Evolutionary conservation across 2,329 filamentous ascomycete species (phyloP), one percentile per base, ranked within the genome.

Genomic region (Botrytis porri): DNA sequence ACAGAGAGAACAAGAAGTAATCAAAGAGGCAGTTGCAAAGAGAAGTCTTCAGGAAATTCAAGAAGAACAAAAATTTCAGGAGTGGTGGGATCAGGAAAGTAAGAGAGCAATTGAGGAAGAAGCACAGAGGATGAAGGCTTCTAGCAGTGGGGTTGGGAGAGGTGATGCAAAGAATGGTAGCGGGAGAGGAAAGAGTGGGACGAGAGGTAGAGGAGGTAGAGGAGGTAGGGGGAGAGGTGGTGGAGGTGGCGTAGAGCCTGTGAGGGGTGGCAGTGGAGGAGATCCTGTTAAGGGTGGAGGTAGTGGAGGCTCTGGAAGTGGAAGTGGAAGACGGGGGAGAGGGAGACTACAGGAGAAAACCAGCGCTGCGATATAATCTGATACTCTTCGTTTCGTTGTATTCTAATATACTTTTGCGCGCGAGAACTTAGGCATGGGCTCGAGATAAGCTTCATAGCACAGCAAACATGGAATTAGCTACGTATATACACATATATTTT

Each of bases 81-180:
- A 97, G 81, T 97, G 95, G 94, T 97, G 94, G 94, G 93, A 97
- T 77, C 90, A 92, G 75, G 95, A 97, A 82, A 94, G 91, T 78
- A 87, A 87, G 74, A 86, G 92, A 41, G 88, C 92, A 54, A 90
- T 91, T 76, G 78, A 80, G 72, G 77, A 79, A 64, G 80, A 80
- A 70, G 78, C 77, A 54, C 73, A 74, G 3, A 76, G 74, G 60
- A 62, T 75, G 4, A 75, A 72, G 64, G 45, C 71, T 43, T 70
- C 74, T 67, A 69, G 48, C 37, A 48, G 41, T 64, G 67, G 35
- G 41, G 62, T 77, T n/a, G 75, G 74, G 35, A 61, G 70, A 32
- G 75, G 80, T 9, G 78, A 78, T 41, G 77, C 78, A 32, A 78
- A 79, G 69, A 70, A 54, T 63, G 70, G 74, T 39, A 62, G 69